These are phyloP conservation scores for Amniculicola lignicola DNA, from an alignment of 495 filamentous ascomycete genomes.

Conservation along the genomic window DNA sequence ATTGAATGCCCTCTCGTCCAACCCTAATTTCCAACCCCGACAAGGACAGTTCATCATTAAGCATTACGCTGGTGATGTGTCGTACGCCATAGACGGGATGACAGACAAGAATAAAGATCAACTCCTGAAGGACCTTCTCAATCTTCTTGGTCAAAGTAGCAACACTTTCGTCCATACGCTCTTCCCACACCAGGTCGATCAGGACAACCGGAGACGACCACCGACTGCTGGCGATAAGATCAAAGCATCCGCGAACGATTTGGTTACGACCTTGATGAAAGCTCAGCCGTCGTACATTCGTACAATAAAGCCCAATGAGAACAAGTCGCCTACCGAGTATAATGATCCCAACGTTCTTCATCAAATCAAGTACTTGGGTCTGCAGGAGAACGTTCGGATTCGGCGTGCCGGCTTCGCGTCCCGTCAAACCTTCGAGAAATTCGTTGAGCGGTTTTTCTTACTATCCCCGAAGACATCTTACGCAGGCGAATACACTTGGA, in stretches of 20 bases:
- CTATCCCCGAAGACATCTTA: slow-evolving; percentile 93
- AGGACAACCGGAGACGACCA: slow-evolving; percentile 90
- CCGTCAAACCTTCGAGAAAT: slow-evolving; percentile 96
- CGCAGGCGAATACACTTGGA: slow-evolving; percentile 96
- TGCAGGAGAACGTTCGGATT: slow-evolving; percentile 98
- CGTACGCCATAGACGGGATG: slow-evolving; percentile 92
- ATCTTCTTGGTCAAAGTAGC: slow-evolving; percentile 75
- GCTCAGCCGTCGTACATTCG: slow-evolving; percentile 95
- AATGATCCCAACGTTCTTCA: slow-evolving; percentile 88
- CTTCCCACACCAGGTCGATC: slow-evolving; percentile 92
- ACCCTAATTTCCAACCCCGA: slow-evolving; percentile 85
- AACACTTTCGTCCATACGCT: slow-evolving; percentile 82
- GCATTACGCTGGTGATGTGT: slow-evolving; percentile 98
- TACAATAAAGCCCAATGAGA: slow-evolving; percentile 99
- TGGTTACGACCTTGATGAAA: slow-evolving; percentile 96
- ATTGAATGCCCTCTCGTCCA: slow-evolving; percentile 79
- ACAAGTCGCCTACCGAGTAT: slow-evolving; percentile 91
- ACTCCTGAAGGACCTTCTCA: slow-evolving; percentile 88
- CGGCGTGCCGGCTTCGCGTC: slow-evolving; percentile 95
- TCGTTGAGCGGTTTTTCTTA: slow-evolving; percentile 95
- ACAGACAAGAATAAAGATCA: slow-evolving; percentile 99
- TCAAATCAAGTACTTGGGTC: slow-evolving; percentile 98
- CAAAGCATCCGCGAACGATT: slow-evolving; percentile 89
- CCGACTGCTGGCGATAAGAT: slow-evolving; percentile 98
- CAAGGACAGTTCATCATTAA: slow-evolving; percentile 98